Conservation (phyloP, 73 alveolate genomes). For the Effrenium voratum region DNA sequence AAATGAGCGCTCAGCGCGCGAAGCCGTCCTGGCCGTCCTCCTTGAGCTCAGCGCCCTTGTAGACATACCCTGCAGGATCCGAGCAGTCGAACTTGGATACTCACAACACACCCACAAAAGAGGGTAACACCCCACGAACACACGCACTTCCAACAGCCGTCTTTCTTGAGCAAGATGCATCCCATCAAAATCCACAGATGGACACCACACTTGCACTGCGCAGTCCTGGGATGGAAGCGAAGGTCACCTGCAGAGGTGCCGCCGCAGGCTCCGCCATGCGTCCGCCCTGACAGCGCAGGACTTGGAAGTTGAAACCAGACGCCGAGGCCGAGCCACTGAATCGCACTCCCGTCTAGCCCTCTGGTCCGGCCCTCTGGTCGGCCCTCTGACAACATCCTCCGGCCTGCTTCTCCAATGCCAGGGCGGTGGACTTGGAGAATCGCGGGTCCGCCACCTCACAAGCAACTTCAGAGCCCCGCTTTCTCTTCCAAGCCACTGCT, state of each 20-base stretch:
- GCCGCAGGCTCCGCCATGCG: conserved; percentile 57
- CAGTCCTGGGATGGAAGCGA: conserved; percentile 20
- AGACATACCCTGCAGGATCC: neutral
- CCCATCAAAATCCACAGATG: neutral
- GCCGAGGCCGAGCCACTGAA: neutral
- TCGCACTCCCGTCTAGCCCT: neutral
- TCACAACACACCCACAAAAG: neutral
- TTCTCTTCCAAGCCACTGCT: neutral
- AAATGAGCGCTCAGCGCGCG: conserved; percentile 23
- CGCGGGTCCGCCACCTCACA: conserved; percentile 33
- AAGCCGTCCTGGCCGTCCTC: conserved; percentile 55
- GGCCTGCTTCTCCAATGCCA: conserved; percentile 54
- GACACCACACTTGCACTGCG: neutral
- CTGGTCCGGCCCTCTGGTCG: too few species aligned
- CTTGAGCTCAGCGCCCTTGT: conserved; percentile 8
- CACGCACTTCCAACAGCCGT: neutral
- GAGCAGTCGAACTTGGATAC: neutral
- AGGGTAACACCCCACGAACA: neutral
- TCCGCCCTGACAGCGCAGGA: neutral
- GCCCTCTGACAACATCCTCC: too few species aligned
- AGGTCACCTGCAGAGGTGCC: neutral
- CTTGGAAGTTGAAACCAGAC: neutral
- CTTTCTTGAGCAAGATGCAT: neutral
- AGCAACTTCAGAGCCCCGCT: too few species aligned
- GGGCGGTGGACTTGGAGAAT: conserved; percentile 45